Conservation (phyloP, 2,329 filamentous ascomycete genomes). For the Botrytis galanthina region DNA sequence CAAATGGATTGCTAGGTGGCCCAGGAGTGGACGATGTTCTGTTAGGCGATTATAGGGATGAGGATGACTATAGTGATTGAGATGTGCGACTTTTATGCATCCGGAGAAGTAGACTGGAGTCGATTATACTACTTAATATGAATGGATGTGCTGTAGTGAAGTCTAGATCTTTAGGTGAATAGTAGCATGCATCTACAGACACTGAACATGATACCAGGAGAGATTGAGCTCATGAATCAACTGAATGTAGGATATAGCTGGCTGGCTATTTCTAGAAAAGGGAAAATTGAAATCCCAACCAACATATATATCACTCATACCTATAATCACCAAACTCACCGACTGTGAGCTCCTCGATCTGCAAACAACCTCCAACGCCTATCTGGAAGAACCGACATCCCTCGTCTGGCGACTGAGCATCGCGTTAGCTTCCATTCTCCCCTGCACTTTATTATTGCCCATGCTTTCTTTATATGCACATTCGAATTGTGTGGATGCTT, state of each 20-base stretch:
- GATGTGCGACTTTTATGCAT: neutral
- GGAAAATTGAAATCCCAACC: neutral
- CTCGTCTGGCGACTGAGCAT: no score
- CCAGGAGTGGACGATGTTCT: slow-evolving; percentile 68
- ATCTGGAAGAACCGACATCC: neutral
- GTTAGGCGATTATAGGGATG: slow-evolving; percentile 68
- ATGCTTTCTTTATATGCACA: neutral
- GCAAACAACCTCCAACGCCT: neutral
- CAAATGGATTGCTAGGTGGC: slow-evolving; percentile 44
- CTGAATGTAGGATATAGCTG: slow-evolving; percentile 12
- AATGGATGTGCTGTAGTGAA: neutral
- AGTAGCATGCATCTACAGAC: neutral
- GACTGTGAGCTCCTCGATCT: neutral
- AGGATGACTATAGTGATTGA: slow-evolving; percentile 57
- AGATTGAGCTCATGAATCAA: neutral
- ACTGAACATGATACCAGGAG: neutral
- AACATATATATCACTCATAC: neutral
- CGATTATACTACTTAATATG: neutral
- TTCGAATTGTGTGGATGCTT: neutral
- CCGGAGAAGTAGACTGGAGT: neutral
- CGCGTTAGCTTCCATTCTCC: neutral
- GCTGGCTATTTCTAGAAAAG: neutral
- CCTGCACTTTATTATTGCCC: neutral
- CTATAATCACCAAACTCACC: neutral
- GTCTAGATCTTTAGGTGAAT: neutral